Evolutionary conservation across 805 yeast genomes (phyloP).

Genomic region (Wickerhamomyces chambardii): DNA sequence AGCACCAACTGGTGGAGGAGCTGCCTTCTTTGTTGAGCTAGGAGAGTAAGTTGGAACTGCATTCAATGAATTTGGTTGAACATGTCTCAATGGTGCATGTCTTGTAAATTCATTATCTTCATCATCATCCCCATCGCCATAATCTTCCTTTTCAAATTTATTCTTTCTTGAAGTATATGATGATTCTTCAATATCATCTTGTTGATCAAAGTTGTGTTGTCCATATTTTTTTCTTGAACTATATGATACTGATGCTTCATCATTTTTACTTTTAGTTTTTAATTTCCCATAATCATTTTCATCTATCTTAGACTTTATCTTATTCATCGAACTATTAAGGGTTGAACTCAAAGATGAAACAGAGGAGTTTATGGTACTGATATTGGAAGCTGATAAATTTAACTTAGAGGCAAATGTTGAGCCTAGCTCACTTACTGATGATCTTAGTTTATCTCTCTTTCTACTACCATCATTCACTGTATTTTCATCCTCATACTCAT

Average conservation of each 20-base stretch:
- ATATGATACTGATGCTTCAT: too few relatives aligned
- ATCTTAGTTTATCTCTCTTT: too few relatives aligned
- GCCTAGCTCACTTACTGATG: neutral
- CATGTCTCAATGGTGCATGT: neutral
- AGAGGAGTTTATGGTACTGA: too few relatives aligned
- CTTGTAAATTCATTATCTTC: neutral
- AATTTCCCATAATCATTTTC: neutral
- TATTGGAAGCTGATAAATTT: neutral
- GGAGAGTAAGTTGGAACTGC: too few relatives aligned
- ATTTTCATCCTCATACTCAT: neutral
- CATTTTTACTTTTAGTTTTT: too few relatives aligned
- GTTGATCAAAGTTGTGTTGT: slow-evolving; percentile 2
- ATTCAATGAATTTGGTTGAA: too few relatives aligned
- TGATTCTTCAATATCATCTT: too few relatives aligned
- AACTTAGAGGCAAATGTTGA: neutral
- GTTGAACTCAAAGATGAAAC: too few relatives aligned
- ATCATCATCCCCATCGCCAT: neutral
- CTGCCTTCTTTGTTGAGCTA: too few relatives aligned
- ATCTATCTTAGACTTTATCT: neutral
- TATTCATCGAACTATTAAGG: neutral
- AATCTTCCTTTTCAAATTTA: neutral
- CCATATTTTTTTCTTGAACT: too few relatives aligned
- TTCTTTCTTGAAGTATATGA: too few relatives aligned
- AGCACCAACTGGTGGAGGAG: neutral
- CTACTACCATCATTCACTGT: neutral